Percentiles rank a stretch among this genome's conserved stretches.
Conservation (phyloP, 164 flowering plant genomes). For the Vitis cinerea region DNA sequence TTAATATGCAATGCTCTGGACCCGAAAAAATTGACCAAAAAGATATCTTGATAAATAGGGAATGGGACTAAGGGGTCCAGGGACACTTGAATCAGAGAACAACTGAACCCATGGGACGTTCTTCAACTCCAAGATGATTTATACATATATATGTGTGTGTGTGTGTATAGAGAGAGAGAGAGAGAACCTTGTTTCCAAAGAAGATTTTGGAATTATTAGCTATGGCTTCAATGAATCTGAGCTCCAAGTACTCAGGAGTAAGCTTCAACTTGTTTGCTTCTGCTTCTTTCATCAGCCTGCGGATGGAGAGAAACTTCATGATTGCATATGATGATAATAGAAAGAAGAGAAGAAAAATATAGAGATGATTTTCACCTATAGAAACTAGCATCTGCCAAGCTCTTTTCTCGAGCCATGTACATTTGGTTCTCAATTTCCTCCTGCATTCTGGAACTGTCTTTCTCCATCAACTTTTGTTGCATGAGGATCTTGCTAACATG, state of each 20-base stretch:
- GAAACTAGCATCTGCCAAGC: slow-evolving; percentile 82
- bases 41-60: too few species aligned
- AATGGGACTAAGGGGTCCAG: too few species aligned
- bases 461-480: slow-evolving; percentile 91
- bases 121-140: neutral
- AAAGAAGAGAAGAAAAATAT: neutral
- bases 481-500: slow-evolving; percentile 84
- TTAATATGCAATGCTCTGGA: too few species aligned
- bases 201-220: slow-evolving; percentile 86
- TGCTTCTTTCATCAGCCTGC: slow-evolving; percentile 74
- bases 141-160: neutral
- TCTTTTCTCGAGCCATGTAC: slow-evolving; percentile 81
- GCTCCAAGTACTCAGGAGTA: slow-evolving; percentile 81
- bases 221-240: slow-evolving; percentile 80
- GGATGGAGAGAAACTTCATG: neutral
- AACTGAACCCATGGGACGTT: too few species aligned
- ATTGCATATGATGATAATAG: neutral
- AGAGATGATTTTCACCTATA: slow-evolving; percentile 41
- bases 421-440: slow-evolving; percentile 81
- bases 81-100: too few species aligned
- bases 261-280: slow-evolving; percentile 93
- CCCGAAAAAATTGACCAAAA: too few species aligned
- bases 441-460: slow-evolving; percentile 69
- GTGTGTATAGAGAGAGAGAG: neutral
- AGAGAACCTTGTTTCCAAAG: slow-evolving; percentile 81